Conservation (phyloP, 140 eudicot species). For the Oenanthe javanica region DNA sequence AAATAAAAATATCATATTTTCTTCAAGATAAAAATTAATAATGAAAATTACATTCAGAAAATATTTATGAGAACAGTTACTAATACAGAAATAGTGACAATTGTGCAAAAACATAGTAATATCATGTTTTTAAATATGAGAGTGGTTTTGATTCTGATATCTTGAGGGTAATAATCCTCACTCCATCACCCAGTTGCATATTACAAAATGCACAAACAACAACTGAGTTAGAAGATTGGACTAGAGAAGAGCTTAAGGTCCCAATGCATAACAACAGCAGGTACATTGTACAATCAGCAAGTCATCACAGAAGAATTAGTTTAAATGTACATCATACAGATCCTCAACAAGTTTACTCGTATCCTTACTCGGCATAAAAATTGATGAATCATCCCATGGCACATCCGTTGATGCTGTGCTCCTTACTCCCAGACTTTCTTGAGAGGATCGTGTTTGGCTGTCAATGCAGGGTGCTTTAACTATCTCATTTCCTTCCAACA, state of each 20-base stretch:
- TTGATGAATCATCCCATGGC: constrained; percentile 28
- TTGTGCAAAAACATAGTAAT: background rate
- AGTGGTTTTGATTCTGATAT: no score
- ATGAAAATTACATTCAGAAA: no score
- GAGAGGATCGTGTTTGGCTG: constrained; percentile 20
- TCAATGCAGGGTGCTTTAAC: constrained; percentile 11
- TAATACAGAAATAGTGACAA: no score
- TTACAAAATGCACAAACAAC: background rate
- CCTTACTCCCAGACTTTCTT: background rate
- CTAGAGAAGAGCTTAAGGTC: background rate
- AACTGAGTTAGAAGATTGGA: background rate
- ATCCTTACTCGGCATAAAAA: constrained; percentile 14
- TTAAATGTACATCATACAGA: constrained; percentile 14
- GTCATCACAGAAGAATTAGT: background rate
- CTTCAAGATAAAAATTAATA: no score
- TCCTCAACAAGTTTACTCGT: constrained; percentile 15
- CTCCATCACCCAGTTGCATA: no score
- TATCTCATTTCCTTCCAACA: constrained; percentile 16
- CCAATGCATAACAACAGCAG: background rate
- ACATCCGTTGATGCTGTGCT: constrained; percentile 20
- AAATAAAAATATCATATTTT: no score
- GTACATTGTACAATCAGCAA: background rate
- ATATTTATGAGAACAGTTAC: no score
- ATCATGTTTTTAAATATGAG: background rate
- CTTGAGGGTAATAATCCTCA: no score